A percentile compares a stretch with the other conserved stretches of the same genome.
phyloP scores from a whole-genome alignment of 169 alveolate genomes.

The Plasmodium berghei region DNA sequence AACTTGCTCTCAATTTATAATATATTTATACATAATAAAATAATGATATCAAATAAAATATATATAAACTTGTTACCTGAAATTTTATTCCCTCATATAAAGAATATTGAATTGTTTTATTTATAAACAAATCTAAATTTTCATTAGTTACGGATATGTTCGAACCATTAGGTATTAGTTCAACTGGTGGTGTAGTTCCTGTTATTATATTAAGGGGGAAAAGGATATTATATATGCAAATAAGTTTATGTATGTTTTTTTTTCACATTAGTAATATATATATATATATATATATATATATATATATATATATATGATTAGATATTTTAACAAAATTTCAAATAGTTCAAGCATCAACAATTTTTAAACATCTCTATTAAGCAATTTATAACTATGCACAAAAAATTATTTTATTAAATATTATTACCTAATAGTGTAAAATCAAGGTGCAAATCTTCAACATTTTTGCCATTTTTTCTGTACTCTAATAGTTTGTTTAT shows the following conservation, averaged over 20 bases:
- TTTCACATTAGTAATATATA: background rate
- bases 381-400: background rate
- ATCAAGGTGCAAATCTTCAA: conserved; percentile 69
- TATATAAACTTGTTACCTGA: conserved; percentile 18
- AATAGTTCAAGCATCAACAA: background rate
- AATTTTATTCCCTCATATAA: conserved; percentile 81
- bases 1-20: background rate
- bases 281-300: conserved; percentile 14
- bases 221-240: background rate
- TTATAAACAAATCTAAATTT: conserved; percentile 77
- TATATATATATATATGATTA: background rate
- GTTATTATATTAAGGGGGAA: background rate
- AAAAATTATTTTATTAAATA: background rate
- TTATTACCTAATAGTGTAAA: conserved; percentile 69
- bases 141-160: conserved; percentile 74
- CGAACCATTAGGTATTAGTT: conserved; percentile 79
- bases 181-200: conserved; percentile 77
- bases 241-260: background rate
- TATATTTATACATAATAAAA: too few relatives aligned
- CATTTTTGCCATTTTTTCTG: conserved; percentile 52
- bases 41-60: background rate
- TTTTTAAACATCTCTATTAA: conserved; percentile 4
- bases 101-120: conserved; percentile 73
- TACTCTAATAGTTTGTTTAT: conserved; percentile 69
- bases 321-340: background rate